These are phyloP conservation scores for Graphiopsis chlorocephala DNA, from an alignment of 2,329 filamentous ascomycete genomes.

Conservation along the genomic window DNA sequence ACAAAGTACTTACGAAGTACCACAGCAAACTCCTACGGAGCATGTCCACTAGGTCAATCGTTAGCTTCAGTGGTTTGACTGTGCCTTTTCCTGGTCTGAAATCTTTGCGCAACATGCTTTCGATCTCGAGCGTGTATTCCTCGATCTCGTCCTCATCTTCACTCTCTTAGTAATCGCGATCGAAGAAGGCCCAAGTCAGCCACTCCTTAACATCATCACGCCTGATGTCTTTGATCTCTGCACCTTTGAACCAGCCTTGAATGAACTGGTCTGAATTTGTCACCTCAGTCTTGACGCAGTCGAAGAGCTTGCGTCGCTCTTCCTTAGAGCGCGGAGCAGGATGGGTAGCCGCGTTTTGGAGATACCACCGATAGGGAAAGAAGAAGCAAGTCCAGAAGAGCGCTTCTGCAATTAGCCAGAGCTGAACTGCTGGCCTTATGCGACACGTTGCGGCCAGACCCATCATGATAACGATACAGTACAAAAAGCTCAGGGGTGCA, in stretches of 20 bases:
- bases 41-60: constrained; percentile 39
- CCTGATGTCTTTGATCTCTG: constrained; percentile 55
- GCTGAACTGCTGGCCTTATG: background rate
- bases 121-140: constrained; percentile 47
- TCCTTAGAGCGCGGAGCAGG: constrained; percentile 45
- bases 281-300: constrained; percentile 55
- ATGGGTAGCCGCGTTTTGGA: constrained; percentile 54
- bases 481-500: too few species aligned
- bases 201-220: constrained; percentile 66
- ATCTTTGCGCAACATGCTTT: background rate
- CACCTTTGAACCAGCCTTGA: constrained; percentile 63
- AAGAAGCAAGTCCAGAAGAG: constrained; percentile 55
- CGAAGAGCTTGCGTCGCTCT: constrained; percentile 56
- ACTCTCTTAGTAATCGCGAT: constrained; percentile 59
- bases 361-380: constrained; percentile 49
- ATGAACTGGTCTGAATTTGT: constrained; percentile 57
- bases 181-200: constrained; percentile 62
- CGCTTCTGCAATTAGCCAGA: constrained; percentile 40
- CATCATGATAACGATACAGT: too few species aligned
- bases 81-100: constrained; percentile 46
- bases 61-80: background rate
- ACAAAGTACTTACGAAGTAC: constrained; percentile 53
- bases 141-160: constrained; percentile 55
- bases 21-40: constrained; percentile 61
- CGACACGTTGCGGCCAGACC: too few species aligned